Evolutionary conservation across 306 rosid species (phyloP).

Genomic region (Cucurbita pepo): DNA sequence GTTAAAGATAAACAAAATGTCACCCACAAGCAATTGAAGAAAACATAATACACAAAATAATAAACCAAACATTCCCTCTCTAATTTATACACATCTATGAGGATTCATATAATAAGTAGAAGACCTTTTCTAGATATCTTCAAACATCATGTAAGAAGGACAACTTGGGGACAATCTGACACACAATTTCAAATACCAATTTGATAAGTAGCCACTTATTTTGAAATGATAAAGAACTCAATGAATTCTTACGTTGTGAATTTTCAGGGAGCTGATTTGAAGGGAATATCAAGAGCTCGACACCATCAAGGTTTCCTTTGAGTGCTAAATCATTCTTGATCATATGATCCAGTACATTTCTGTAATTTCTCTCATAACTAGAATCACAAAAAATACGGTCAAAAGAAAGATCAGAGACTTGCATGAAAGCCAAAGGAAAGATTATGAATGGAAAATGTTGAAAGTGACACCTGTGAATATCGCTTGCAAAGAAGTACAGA

Average conservation of each 20-base stretch:
- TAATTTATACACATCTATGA: neutral
- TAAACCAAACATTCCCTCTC: neutral
- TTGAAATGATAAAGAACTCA: conserved; percentile 2
- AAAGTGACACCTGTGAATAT: conserved; percentile 47
- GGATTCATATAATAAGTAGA: neutral
- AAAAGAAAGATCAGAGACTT: neutral
- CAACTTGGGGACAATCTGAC: neutral
- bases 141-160: neutral
- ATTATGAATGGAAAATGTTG: conserved; percentile 2
- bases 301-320: conserved; percentile 51
- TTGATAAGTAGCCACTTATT: neutral
- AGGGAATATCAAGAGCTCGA: conserved; percentile 74
- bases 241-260: conserved; percentile 62
- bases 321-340: conserved; percentile 74
- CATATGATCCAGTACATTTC: conserved; percentile 60
- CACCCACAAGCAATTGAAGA: neutral
- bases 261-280: conserved; percentile 82
- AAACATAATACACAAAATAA: neutral
- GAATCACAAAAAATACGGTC: conserved; percentile 13
- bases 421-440: neutral
- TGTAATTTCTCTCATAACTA: conserved; percentile 65
- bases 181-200: conserved; percentile 10
- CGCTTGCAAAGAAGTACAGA: conserved; percentile 83
- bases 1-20: neutral
- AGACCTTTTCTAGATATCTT: neutral